Evolutionary conservation across 2,329 filamentous ascomycete species (phyloP).

Genomic region (Fusarium xyrophilum): DNA sequence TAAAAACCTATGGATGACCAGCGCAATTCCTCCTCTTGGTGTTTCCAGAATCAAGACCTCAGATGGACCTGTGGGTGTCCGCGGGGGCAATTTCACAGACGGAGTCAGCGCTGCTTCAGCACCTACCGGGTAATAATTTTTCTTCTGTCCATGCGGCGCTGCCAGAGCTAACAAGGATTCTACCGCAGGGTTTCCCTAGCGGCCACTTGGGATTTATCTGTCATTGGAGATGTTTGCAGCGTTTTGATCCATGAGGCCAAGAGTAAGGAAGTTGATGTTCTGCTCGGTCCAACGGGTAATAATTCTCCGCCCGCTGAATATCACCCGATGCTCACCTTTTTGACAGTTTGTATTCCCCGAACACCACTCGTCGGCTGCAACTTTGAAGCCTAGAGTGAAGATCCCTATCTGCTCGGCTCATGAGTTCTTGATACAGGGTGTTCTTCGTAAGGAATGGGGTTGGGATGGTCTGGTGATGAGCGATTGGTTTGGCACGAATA

Average conservation of each 20-base stretch:
- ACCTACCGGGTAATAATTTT: constrained; percentile 10
- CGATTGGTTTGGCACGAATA: constrained; percentile 50
- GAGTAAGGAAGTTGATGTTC: constrained; percentile 25
- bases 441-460: constrained; percentile 53
- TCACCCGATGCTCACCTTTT: not conserved
- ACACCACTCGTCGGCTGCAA: constrained; percentile 50
- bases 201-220: constrained; percentile 9
- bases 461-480: constrained; percentile 55
- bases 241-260: constrained; percentile 19
- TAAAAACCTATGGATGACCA: constrained; percentile 15
- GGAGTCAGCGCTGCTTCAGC: constrained; percentile 18
- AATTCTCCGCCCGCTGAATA: not conserved
- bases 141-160: accelerated
- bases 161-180: not conserved
- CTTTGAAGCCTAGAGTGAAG: constrained; percentile 51
- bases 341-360: constrained; percentile 10
- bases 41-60: constrained; percentile 25
- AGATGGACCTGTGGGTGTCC: constrained; percentile 20
- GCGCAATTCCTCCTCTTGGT: not conserved
- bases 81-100: constrained; percentile 20
- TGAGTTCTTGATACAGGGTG: constrained; percentile 46
- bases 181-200: constrained; percentile 14
- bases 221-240: constrained; percentile 12
- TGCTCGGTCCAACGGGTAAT: constrained; percentile 22
- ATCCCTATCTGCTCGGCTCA: constrained; percentile 51